Evolutionary conservation across 371 early-diverging fungal genomes (phyloP).

Genomic region (Parasitella parasitica): DNA sequence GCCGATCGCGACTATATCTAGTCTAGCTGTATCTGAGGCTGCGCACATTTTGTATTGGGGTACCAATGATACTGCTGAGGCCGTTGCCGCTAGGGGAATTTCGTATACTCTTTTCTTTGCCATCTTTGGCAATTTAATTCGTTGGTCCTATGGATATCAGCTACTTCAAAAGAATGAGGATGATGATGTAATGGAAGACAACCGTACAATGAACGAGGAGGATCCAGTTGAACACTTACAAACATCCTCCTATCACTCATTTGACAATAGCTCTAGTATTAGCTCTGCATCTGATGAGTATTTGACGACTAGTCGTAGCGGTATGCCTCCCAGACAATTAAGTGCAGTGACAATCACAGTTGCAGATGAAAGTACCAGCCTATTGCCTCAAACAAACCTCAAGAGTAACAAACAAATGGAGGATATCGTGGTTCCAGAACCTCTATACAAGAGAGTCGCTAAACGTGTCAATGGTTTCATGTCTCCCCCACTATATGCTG

Average conservation of each 20-base stretch:
- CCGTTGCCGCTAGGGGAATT: constrained; percentile 70
- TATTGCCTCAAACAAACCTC: constrained; percentile 11
- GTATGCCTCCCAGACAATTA: constrained; percentile 12
- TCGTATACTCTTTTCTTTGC: constrained; percentile 77
- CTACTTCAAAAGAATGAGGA: constrained; percentile 43
- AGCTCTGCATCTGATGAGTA: not conserved
- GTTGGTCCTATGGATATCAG: constrained; percentile 77
- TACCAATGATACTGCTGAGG: constrained; percentile 57
- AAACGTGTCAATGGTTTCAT: constrained; percentile 37
- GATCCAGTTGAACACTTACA: not conserved
- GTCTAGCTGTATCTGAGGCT: constrained; percentile 67
- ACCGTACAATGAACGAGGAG: constrained; percentile 18
- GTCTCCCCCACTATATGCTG: constrained; percentile 68
- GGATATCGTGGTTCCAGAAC: not conserved
- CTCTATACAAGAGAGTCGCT: not conserved
- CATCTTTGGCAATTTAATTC: constrained; percentile 71
- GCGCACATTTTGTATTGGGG: constrained; percentile 60
- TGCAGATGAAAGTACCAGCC: constrained; percentile 6
- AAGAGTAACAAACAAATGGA: not conserved
- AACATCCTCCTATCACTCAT: constrained; percentile 3
- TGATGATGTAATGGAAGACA: constrained; percentile 11
- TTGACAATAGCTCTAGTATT: not conserved
- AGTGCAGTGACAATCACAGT: constrained; percentile 10
- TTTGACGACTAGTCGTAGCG: not conserved
- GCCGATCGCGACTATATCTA: constrained; percentile 70